Evolutionary conservation across 164 flowering plant species (phyloP).

Genomic region (Sedum album): DNA sequence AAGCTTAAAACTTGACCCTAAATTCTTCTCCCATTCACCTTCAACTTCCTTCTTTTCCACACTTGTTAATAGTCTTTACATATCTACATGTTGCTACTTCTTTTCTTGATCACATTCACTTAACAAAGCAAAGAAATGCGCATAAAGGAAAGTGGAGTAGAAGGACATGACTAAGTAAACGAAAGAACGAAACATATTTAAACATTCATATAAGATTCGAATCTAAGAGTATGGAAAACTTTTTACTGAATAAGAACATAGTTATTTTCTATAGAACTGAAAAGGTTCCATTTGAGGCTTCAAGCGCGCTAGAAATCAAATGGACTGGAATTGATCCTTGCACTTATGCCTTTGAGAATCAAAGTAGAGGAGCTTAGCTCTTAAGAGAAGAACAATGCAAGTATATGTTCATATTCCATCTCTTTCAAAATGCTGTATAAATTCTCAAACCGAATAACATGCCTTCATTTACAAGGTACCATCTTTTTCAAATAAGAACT

Average conservation of each 20-base stretch:
- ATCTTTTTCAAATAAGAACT: too few species aligned
- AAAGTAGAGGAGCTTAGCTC: neutral
- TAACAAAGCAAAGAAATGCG: neutral
- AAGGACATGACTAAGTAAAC: slow-evolving; percentile 1
- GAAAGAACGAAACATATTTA: neutral
- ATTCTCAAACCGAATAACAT: neutral
- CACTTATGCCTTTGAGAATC: neutral
- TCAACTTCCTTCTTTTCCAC: neutral
- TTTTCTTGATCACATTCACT: neutral
- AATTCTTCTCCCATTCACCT: neutral
- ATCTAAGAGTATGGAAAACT: too few species aligned
- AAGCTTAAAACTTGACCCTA: neutral
- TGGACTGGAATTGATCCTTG: neutral
- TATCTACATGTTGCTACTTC: neutral
- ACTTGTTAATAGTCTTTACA: neutral
- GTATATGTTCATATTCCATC: neutral
- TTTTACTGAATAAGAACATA: too few species aligned
- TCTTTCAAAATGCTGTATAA: neutral
- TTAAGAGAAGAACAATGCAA: neutral
- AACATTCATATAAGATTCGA: too few species aligned
- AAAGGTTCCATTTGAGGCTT: too few species aligned
- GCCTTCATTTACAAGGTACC: too few species aligned
- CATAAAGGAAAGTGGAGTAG: neutral
- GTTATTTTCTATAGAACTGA: too few species aligned
- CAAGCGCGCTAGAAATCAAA: too few species aligned